Base-by-base conservation (phyloP, 78 protist species). In the Planoprotostelium fungivorum region DNA sequence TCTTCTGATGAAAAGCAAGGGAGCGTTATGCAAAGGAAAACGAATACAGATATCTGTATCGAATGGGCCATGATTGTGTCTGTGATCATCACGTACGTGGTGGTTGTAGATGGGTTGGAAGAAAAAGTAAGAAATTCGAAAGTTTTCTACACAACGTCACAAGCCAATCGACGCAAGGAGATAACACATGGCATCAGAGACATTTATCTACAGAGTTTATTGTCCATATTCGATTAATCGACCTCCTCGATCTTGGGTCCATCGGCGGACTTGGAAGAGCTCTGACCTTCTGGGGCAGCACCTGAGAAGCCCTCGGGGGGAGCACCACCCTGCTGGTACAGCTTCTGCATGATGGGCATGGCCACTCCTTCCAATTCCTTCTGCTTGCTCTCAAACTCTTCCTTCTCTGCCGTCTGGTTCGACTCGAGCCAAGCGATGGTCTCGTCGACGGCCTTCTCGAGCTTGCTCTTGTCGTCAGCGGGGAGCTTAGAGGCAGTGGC, bases 261-360 rank as follows among this genome's bases (percentile, higher is more conserved):
- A 16, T 5, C 73, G 5, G 73, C 5, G 16, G 91, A 29, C 16
- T 35, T 38, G 28, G 36, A 36, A n/a, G 91, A 84, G 0, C 85
- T 1, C 39, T 87, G 87, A 5, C 37, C 88, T 0, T 83, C 63
- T 38, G 91, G 88, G 34, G 90, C 89, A n/a, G 88, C 88, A 86
- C 92, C 93, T 73, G 86, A 86, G 86, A 87, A 90, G 84, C 95
- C 98, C 36, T 85, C 93, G 36, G 93, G 94, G 85, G 92, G 90
- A n/a, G 36, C 93, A 38, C 93, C 91, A 29, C 87, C 95, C 89
- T 31, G 92, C 90, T 90, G 95, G 96, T 97, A 96, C 38, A 97
- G 63, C 91, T 96, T 95, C 39, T 89, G 86, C 94, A 98, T 97
- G 96, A 98, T 96, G 86, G 99, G 99, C 87, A 89, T 89, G 94